Base-by-base conservation (phyloP, 768 basidiomycete species). In the Hericium coralloides region DNA sequence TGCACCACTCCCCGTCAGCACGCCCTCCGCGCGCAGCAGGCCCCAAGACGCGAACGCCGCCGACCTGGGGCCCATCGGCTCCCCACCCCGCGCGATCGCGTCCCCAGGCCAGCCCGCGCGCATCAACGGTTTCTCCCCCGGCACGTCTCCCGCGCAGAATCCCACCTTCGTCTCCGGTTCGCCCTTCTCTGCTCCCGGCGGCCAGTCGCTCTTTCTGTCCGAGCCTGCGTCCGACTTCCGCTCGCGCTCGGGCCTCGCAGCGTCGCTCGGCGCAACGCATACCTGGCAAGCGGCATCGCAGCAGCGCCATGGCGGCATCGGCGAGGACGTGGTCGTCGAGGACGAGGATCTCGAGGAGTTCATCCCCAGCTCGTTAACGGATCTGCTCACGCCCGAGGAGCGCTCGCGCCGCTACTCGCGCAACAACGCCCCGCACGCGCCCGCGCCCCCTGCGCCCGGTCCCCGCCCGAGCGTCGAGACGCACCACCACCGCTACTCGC, bases 381-480 rank as follows among this genome's bases (percentile, higher is more conserved):
- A 98, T 59, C 76, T 98, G 7, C 74, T 98, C 49, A 95, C 94
- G 0, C 90, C 91, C 0, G 87, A 86, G 63, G 95, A 98, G 71
- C 79, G 86, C 60, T 87, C 81, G 36, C 76, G 95, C 36, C 75
- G 93, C 47, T 85, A 92, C 80, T 89, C 87, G 31, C 78, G 91
- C 52, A 84, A 83, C n/a, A 82, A 81, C 57, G 75, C 25, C 72
- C 76, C 64, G 60, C 72, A 61, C 58, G 68, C 62, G 61, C 61
- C 55, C 56, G 60, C 58, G 20, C 23, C 43, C 18, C 14, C 52
- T 8, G 38, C 47, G 23, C 49, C 25, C 53, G 60, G 54, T 10
- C 62, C 60, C 52, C 65, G 63, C 8, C 63, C 64, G 48, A 61
- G 55, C 54, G 59, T 55, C 56, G 70, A 66, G 55, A 68, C 66